Base-by-base conservation (phyloP, 208 protist species). In the Acanthamoeba healyi region DNA sequence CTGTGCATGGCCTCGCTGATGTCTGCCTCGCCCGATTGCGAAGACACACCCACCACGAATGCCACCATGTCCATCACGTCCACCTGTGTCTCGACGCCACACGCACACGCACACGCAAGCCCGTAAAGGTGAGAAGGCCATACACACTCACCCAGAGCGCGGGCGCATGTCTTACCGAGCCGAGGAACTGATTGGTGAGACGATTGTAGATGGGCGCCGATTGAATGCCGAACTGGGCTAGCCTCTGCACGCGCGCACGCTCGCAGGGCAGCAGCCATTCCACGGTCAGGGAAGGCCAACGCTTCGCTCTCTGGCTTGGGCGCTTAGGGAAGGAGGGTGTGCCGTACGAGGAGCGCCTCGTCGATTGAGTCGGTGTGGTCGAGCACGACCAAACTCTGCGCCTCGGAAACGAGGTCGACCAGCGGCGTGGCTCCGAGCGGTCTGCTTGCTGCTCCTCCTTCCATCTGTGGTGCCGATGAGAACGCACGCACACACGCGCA, bases 61-160 rank as follows among this genome's bases (percentile, higher is more conserved):
- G 38, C 70, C 70, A 81, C 70, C 70, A 81, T 81, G 70, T 81
- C 70, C 70, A 81, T 81, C 70, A 81, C 70, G 70, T 81, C 70
- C 34, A 81, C 70, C 70, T 81, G 12, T n/a, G n/a, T n/a, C n/a
- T n/a, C n/a, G n/a, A n/a, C n/a, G n/a, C n/a, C n/a, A 3, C 24
- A 67, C n/a, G 22, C 10, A 61, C 44, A 12, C 44, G 12, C 44
- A 49, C 44, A 49, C 44, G 44, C 12, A n/a, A n/a, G n/a, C n/a
- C n/a, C n/a, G n/a, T n/a, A n/a, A n/a, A n/a, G n/a, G n/a, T n/a
- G n/a, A n/a, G n/a, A n/a, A n/a, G n/a, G n/a, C n/a, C n/a, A n/a
- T n/a, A n/a, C 40, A 79, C 34, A 49, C 36, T 2, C 65, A 74
- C 36, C 6, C 29, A 63, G 24, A 24, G 15, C 22, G 9, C n/a